phyloP scores from a whole-genome alignment of 805 yeast species.

The Kurtzmaniella fragi region DNA sequence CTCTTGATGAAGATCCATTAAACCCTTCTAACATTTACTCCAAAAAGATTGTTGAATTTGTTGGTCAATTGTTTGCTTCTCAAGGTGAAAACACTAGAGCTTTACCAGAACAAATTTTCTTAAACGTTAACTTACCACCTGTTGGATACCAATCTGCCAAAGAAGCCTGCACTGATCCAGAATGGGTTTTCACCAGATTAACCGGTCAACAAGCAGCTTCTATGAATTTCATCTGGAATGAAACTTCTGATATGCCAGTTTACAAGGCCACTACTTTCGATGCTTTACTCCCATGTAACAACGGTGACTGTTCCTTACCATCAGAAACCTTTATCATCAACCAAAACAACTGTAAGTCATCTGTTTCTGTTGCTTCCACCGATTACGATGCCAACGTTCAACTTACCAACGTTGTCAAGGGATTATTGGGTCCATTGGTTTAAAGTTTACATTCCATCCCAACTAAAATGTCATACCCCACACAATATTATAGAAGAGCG shows the following conservation, averaged over 20 bases:
- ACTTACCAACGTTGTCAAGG: conserved; percentile 11
- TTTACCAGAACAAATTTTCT: conserved; percentile 41
- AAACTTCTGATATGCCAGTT: conserved; percentile 27
- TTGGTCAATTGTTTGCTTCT: conserved; percentile 28
- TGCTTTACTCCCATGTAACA: conserved; percentile 22
- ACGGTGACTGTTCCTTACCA: conserved; percentile 43
- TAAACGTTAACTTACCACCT: conserved; percentile 45
- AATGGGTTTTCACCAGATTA: conserved; percentile 41
- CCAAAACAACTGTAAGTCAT: conserved; percentile 32
- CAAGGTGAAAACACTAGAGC: conserved; percentile 33
- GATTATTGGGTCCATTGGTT: conserved; percentile 1
- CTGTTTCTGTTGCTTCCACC: conserved; percentile 44
- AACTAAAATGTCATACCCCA: too few relatives aligned
- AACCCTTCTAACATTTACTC: conserved; percentile 44
- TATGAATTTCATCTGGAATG: conserved; percentile 33
- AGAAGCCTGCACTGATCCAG: conserved; percentile 40
- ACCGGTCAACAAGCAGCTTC: conserved; percentile 35
- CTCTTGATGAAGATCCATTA: conserved; percentile 34
- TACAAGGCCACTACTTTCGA: conserved; percentile 9
- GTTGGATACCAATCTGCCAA: conserved; percentile 31
- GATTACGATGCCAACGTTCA: conserved; percentile 38
- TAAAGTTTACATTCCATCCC: too few relatives aligned
- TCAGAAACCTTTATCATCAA: conserved; percentile 32
- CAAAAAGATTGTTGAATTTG: conserved; percentile 33
- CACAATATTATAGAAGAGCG: too few relatives aligned